Conservation (phyloP, 495 filamentous ascomycete species). For the Neurospora terricola region DNA sequence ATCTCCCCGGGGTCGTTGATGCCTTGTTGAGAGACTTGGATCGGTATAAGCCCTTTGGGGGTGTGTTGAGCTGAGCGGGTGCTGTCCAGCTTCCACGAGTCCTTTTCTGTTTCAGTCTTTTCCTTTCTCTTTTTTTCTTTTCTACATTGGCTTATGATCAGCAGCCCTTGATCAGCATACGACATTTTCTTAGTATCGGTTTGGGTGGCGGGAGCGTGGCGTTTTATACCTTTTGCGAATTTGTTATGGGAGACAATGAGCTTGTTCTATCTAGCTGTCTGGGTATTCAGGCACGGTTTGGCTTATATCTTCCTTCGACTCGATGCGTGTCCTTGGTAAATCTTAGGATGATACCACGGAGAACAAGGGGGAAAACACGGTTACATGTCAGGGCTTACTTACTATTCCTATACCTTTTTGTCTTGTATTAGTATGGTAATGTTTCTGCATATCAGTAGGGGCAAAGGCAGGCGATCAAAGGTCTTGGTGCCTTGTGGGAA, state of each 20-base stretch:
- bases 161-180: too few relatives aligned
- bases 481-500: background rate
- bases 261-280: background rate
- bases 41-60: slow-evolving; percentile 64
- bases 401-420: background rate
- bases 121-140: background rate
- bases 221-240: background rate
- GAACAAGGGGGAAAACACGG: background rate
- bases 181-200: slow-evolving; percentile 4
- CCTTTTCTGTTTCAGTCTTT: background rate
- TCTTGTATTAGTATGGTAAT: background rate
- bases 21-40: slow-evolving; percentile 84
- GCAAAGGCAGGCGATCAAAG: background rate
- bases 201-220: background rate
- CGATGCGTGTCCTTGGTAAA: background rate
- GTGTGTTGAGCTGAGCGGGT: slow-evolving; percentile 27
- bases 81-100: background rate
- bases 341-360: background rate
- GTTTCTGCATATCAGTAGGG: background rate
- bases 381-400: background rate
- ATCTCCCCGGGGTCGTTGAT: slow-evolving; percentile 75
- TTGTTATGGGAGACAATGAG: background rate
- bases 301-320: background rate
- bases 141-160: background rate
- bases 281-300: background rate